Percentiles rank a stretch among this genome's conserved stretches.
phyloP scores from a whole-genome alignment of 495 filamentous ascomycete genomes.

The Staphylotrichum longicolle region DNA sequence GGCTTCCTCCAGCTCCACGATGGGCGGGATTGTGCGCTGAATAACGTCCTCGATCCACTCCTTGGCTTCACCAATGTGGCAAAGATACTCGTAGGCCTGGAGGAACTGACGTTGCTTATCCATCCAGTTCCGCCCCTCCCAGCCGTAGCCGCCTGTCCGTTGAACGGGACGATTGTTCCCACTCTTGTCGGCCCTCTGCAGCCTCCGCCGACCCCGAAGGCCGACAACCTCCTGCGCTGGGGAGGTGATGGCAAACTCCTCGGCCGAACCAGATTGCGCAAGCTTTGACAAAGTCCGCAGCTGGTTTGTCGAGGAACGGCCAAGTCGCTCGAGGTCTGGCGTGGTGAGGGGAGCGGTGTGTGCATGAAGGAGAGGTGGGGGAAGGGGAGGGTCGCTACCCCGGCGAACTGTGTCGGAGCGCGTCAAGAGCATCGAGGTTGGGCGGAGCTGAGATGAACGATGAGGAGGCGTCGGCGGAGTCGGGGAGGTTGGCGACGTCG shows the following conservation, averaged over 20 bases:
- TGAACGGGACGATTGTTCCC: conserved; percentile 46
- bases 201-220: conserved; percentile 73
- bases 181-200: conserved; percentile 68
- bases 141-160: conserved; percentile 58
- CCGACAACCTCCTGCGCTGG: conserved; percentile 81
- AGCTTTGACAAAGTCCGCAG: conserved; percentile 85
- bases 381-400: conserved; percentile 25
- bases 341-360: conserved; percentile 52
- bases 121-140: conserved; percentile 95
- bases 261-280: conserved; percentile 67
- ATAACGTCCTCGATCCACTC: conserved; percentile 99
- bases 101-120: conserved; percentile 95
- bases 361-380: conserved; percentile 44
- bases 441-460: conserved; percentile 46
- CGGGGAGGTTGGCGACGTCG: conserved; percentile 34
- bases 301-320: conserved; percentile 82
- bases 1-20: conserved; percentile 94
- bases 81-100: conserved; percentile 97
- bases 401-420: conserved; percentile 50
- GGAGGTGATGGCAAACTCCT: conserved; percentile 74
- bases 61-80: conserved; percentile 98
- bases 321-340: conserved; percentile 73
- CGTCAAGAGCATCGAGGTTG: conserved; percentile 54
- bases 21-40: conserved; percentile 82
- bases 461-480: conserved; percentile 35